Conservation (phyloP, 2,329 filamentous ascomycete genomes). For the Alternaria viburni region DNA sequence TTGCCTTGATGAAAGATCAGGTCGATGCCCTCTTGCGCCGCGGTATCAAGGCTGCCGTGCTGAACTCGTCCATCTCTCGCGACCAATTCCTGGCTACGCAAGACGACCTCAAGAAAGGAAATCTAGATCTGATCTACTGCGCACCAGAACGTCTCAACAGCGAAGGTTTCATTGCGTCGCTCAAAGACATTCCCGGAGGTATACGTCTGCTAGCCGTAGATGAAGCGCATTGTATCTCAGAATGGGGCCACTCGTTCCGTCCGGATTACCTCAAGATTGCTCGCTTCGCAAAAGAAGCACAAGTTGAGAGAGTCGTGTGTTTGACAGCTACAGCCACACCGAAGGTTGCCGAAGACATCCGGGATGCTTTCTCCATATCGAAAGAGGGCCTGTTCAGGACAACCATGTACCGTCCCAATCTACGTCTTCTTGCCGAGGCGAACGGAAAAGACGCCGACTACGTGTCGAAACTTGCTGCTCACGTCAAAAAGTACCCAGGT, state of each 20-base stretch:
- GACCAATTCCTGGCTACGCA: constrained; percentile 66
- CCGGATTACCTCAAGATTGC: constrained; percentile 84
- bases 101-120: constrained; percentile 68
- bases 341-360: constrained; percentile 74
- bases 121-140: constrained; percentile 85
- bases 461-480: constrained; percentile 70
- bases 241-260: constrained; percentile 97
- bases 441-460: constrained; percentile 71
- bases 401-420: constrained; percentile 64
- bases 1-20: constrained; percentile 97
- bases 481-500: constrained; percentile 59
- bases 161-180: constrained; percentile 65
- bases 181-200: constrained; percentile 70
- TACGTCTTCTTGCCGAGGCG: constrained; percentile 62
- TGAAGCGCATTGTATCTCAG: constrained; percentile 93
- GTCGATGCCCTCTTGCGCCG: constrained; percentile 75
- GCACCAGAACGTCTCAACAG: constrained; percentile 96
- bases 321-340: constrained; percentile 92
- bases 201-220: constrained; percentile 90
- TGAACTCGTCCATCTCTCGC: constrained; percentile 67
- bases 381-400: constrained; percentile 62
- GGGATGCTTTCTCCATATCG: constrained; percentile 89
- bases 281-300: constrained; percentile 76
- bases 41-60: constrained; percentile 77
- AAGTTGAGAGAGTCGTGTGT: constrained; percentile 77